Conservation (phyloP, 768 basidiomycete species). For the Russula emetica region DNA sequence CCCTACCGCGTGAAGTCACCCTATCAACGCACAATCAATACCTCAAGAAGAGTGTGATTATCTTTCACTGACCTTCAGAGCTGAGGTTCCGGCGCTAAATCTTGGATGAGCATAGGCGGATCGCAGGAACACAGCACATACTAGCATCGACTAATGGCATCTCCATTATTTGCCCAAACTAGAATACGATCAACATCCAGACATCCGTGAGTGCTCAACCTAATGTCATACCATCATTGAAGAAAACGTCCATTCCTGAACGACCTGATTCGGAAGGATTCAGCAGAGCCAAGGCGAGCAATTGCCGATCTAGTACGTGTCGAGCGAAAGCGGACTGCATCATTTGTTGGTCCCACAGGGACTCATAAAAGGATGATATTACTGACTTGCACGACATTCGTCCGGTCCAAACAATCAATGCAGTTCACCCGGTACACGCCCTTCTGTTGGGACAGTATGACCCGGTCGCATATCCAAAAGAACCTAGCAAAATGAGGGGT, state of each 20-base stretch:
- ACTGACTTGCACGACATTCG: conserved; percentile 84
- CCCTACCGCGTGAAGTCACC: conserved; percentile 80
- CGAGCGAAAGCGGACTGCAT: conserved; percentile 85
- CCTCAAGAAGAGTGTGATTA: conserved; percentile 1
- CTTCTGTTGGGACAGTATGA: conserved; percentile 72
- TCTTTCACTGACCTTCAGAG: conserved; percentile 67
- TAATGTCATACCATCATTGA: conserved; percentile 62
- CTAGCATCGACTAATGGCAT: conserved; percentile 88
- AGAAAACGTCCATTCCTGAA: conserved; percentile 63
- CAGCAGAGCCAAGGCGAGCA: conserved; percentile 66
- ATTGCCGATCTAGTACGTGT: conserved; percentile 68
- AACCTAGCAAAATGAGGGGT: conserved; percentile 45
- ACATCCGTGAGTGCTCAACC: conserved; percentile 8
- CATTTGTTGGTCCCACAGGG: conserved; percentile 15
- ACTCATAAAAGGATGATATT: not conserved
- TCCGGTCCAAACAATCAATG: conserved; percentile 92
- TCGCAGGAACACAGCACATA: conserved; percentile 38
- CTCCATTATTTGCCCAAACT: conserved; percentile 99
- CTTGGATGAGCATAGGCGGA: conserved; percentile 26
- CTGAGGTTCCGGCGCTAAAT: conserved; percentile 86
- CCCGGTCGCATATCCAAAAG: conserved; percentile 73
- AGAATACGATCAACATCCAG: conserved; percentile 6
- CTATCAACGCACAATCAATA: conserved; percentile 36
- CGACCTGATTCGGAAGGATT: conserved; percentile 50
- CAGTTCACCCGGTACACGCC: conserved; percentile 91